Evolutionary conservation across 192 early-diverging fungal genomes (phyloP), one percentile per base, ranked within the genome.

Genomic region (Phycomyces blakesleeanus): DNA sequence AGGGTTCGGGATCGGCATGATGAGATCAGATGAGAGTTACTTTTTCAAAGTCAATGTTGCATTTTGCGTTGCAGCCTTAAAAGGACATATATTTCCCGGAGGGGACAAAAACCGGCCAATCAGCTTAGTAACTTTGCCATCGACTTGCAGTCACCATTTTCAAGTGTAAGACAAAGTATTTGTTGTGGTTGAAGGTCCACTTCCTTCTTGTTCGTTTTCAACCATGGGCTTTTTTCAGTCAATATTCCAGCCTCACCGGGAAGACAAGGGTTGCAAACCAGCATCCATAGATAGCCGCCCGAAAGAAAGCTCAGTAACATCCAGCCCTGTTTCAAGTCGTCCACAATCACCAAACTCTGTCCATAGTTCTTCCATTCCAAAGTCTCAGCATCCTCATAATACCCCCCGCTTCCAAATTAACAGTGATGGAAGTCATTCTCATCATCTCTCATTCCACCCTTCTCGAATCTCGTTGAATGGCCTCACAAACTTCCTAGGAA

Each of bases 391-490:
- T 18, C 3, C 44, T 11, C 44, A 47, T n/a, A 53, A 53, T 63
- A 50, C 39, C 15, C 39, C 58, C 15, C 74, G 74, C 29, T 76
- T 76, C 40, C 68, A 76, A 41, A 8, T 63, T 16, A 21, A 34
- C 27, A 61, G 66, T 11, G 64, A 76, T 37, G 68, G 74, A 2
- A 63, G 58, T 15, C 74, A 76, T 64, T 20, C 5, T 2, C 74
- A 76, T 55, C 69, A 76, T 64, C 57, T 76, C 22, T 57, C 61
- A 6, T 52, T 67, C 7, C 64, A 60, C 14, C 39, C 64, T 14
- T 59, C 54, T 41, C 57, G 61, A 39, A 55, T 64, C 1, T 66
- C 66, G 6, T n/a, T 73, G 1, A 67, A 66, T 37, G 57, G 61
- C 0, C 40, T 76, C 10, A 66, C 60, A 29, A 52, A 54, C 37